A percentile compares a stretch with the other conserved stretches of the same genome.
Evolutionary conservation across 1,139 yeast species (phyloP).

Genomic region (Candida pseudoviswanathii): DNA sequence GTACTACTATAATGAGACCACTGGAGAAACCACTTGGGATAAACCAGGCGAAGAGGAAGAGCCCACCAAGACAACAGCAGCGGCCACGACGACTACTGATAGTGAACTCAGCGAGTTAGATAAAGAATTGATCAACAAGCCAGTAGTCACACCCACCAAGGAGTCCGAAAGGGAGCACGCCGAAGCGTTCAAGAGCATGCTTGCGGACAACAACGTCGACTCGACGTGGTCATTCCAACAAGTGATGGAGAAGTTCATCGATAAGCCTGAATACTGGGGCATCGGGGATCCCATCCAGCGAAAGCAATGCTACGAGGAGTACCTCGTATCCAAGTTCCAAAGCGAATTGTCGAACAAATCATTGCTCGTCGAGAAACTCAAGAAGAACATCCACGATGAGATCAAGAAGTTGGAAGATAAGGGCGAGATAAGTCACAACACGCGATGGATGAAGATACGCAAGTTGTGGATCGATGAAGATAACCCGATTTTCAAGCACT

Average conservation of each 20-base stretch:
- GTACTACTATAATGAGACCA: constrained; percentile 70
- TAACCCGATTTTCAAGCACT: constrained; percentile 62
- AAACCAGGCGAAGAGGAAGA: constrained; percentile 52
- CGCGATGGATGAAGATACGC: constrained; percentile 68
- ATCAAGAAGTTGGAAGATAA: constrained; percentile 36
- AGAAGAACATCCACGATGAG: constrained; percentile 52
- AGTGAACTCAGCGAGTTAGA: constrained; percentile 15
- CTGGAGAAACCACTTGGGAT: constrained; percentile 82
- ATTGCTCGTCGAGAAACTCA: constrained; percentile 55
- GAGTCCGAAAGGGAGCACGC: constrained; percentile 40
- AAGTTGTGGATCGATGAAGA: constrained; percentile 55
- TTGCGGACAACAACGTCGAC: constrained; percentile 59
- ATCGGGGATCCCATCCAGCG: constrained; percentile 63
- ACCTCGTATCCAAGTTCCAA: constrained; percentile 54
- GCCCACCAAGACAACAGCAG: background rate
- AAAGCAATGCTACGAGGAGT: constrained; percentile 66
- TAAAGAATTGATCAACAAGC: constrained; percentile 14
- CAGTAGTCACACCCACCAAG: constrained; percentile 11
- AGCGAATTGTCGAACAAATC: constrained; percentile 56
- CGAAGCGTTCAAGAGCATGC: constrained; percentile 50
- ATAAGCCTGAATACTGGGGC: constrained; percentile 70
- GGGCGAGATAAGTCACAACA: constrained; percentile 51
- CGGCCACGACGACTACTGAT: background rate
- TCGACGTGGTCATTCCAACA: constrained; percentile 76
- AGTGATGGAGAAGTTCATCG: constrained; percentile 62